Conservation (phyloP, 2,329 filamentous ascomycete genomes). For the Eutypa lata region DNA sequence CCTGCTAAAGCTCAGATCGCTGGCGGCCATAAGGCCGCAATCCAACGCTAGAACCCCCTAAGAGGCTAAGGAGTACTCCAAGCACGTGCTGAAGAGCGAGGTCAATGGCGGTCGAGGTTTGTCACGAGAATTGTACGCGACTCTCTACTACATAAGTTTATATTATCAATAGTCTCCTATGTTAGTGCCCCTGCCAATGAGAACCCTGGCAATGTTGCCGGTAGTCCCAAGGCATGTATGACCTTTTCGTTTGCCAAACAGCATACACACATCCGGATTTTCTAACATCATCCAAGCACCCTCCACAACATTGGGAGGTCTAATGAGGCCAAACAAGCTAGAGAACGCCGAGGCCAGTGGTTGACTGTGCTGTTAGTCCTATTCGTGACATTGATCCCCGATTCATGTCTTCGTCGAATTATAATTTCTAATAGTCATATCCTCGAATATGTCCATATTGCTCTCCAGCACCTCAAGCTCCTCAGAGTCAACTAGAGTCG, state of each 20-base stretch:
- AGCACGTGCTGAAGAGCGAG: conserved; percentile 48
- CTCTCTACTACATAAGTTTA: not conserved
- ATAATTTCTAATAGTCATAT: no score
- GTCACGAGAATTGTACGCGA: not conserved
- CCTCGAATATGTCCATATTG: no score
- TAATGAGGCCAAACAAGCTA: conserved; percentile 54
- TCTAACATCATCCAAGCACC: conserved; percentile 28
- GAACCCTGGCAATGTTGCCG: conserved; percentile 52
- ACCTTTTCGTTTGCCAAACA: not conserved
- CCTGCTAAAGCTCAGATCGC: conserved; percentile 48
- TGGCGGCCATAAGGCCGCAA: conserved; percentile 57
- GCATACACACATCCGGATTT: conserved; percentile 16
- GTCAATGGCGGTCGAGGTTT: conserved; percentile 41
- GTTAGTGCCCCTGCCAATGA: conserved; percentile 38
- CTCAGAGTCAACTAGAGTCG: no score
- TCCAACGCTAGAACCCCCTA: conserved; percentile 55
- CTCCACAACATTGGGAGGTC: conserved; percentile 56
- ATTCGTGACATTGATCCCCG: no score
- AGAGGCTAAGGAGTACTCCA: conserved; percentile 54
- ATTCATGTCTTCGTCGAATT: no score
- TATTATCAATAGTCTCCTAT: conserved; percentile 21
- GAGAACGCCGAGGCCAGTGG: conserved; percentile 44
- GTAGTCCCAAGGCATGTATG: conserved; percentile 49
- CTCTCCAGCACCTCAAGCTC: no score
- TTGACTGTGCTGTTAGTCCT: no score